Evolutionary conservation across 805 yeast genomes (phyloP), one percentile per base, ranked within the genome.

Genomic region (Metschnikowia gruessii): DNA sequence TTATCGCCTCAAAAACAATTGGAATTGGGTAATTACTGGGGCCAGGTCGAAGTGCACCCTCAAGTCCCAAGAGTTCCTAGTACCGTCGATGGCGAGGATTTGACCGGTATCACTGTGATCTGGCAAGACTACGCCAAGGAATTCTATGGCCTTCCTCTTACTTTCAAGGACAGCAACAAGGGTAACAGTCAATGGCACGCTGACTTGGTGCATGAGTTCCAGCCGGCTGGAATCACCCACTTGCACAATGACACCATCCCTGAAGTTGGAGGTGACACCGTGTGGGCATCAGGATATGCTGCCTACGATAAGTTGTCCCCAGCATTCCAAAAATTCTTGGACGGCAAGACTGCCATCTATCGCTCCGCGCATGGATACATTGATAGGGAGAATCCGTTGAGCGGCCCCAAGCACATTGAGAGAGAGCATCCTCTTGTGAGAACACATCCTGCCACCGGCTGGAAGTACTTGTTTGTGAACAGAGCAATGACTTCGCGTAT

Each of bases 201-300:
- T 7, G 83, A 79, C 57, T 67, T 80, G 42, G 74, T 74, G 35
- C 82, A 79, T 54, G 84, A 80, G 63, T 65, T 67, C 38, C 78
- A 76, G 46, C 83, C 84, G 5, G 77, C 84, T 2, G 81, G 80
- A 18, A 65, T 74, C 52, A 79, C 85, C 3, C 76, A 74, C 51
- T 66, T 81, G 54, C 79, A 78, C 53, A 67, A 74, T 56, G 80
- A 79, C 54, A 66, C 78, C 16, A 69, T 75, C 24, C 80, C 81
- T 7, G 56, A 57, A 1, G 71, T 70, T 26, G 83, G 83, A 40
- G 83, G 83, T 49, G 83, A 79, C 58, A 79, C 83, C 13, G 51
- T 67, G n/a, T 79, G 81, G 80, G 60, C 77, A 3, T 73, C 80
- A 34, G 82, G 82, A n/a, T 78, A 77, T 53, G 82, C 72, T 42